Evolutionary conservation across 768 basidiomycete genomes (phyloP).

Genomic region (Mycena pura): DNA sequence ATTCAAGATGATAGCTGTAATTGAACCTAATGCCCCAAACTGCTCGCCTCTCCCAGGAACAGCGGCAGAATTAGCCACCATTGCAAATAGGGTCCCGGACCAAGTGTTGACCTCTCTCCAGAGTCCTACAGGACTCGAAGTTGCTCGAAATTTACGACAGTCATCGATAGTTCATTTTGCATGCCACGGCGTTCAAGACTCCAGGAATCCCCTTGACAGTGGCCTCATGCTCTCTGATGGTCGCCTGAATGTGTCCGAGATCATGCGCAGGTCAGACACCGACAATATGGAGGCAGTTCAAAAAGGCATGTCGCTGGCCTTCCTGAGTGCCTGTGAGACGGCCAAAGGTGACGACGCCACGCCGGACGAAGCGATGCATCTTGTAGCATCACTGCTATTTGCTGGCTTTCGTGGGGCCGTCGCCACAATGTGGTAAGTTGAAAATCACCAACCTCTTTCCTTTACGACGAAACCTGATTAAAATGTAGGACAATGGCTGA

Average conservation of each 20-base stretch:
- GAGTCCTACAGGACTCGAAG: background rate
- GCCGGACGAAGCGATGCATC: conserved; percentile 34
- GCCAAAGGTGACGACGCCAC: conserved; percentile 28
- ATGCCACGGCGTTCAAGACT: no score
- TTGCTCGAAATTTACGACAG: conserved; percentile 6
- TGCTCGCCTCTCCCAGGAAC: background rate
- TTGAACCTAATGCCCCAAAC: background rate
- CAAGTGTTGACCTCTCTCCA: background rate
- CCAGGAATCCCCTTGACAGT: no score
- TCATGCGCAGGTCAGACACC: conserved; percentile 26
- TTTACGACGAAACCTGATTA: background rate
- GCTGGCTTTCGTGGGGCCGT: conserved; percentile 33
- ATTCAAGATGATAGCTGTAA: conserved; percentile 8
- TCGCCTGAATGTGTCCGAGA: conserved; percentile 30
- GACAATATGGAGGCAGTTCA: background rate
- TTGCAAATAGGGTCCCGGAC: background rate
- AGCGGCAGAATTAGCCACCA: background rate
- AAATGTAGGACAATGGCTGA: background rate
- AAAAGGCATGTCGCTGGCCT: conserved; percentile 27
- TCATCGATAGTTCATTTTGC: conserved; percentile 38
- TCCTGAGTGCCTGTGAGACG: conserved; percentile 41
- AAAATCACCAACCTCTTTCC: background rate
- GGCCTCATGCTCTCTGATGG: no score
- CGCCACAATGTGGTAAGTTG: conserved; percentile 31
- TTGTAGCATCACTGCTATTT: conserved; percentile 33